Percentiles rank a stretch among this genome's conserved stretches.
These are phyloP conservation scores for Apiospora aurea DNA, from an alignment of 2,329 filamentous ascomycete genomes.

Conservation along the genomic window DNA sequence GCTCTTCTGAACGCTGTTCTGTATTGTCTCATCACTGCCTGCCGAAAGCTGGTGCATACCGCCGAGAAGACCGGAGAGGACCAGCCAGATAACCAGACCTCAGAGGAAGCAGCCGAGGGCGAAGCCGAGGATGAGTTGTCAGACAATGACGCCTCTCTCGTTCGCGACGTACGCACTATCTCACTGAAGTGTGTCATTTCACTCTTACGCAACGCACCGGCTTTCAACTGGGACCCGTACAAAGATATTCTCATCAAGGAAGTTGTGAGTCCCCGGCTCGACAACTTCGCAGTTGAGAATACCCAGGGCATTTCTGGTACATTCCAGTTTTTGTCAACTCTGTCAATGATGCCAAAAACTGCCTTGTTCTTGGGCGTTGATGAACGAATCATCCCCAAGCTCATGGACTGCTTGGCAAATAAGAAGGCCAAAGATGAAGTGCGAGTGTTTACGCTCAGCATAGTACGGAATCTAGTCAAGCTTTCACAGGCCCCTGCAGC, in stretches of 20 bases:
- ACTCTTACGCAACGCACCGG: constrained; percentile 76
- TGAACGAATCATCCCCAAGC: constrained; percentile 69
- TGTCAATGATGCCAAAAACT: constrained; percentile 73
- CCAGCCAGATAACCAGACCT: constrained; percentile 37
- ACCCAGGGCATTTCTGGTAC: constrained; percentile 88
- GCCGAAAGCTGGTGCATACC: constrained; percentile 57
- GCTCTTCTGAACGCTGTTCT: constrained; percentile 78
- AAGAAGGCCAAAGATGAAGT: constrained; percentile 85
- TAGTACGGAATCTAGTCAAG: constrained; percentile 74
- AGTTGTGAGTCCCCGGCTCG: constrained; percentile 77
- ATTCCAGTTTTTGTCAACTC: constrained; percentile 80
- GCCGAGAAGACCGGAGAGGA: constrained; percentile 7
- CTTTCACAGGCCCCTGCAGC: constrained; percentile 62
- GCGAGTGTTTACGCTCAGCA: constrained; percentile 79
- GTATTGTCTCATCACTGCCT: constrained; percentile 79
- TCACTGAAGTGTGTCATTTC: constrained; percentile 84
- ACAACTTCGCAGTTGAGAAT: constrained; percentile 82
- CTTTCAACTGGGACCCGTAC: constrained; percentile 76
- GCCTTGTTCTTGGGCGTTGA: constrained; percentile 71
- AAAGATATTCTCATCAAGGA: constrained; percentile 75
- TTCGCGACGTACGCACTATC: constrained; percentile 70
- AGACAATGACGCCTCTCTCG: constrained; percentile 60
- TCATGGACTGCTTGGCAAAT: constrained; percentile 76
- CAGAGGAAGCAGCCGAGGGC: constrained; percentile 45
- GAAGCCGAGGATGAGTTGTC: constrained; percentile 36